Evolutionary conservation across 2,329 filamentous ascomycete genomes (phyloP).

Genomic region (Trichophyton rubrum): DNA sequence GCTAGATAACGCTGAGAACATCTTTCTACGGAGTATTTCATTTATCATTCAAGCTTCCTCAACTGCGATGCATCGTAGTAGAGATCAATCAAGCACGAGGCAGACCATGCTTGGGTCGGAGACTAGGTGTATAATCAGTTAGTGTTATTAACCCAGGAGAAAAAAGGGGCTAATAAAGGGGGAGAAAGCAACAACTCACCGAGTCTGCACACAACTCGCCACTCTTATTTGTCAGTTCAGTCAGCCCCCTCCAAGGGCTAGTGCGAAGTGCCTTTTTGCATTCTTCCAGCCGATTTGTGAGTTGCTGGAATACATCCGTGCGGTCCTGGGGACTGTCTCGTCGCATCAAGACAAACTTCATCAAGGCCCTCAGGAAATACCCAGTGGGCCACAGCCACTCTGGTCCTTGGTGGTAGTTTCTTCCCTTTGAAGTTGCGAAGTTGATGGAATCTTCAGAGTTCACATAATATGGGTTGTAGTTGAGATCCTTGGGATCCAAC

Average conservation of each 20-base stretch:
- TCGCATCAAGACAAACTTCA: slow-evolving; percentile 76
- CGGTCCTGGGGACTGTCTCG: slow-evolving; percentile 49
- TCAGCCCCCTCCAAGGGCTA: slow-evolving; percentile 77
- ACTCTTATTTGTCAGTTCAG: slow-evolving; percentile 84
- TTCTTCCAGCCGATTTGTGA: slow-evolving; percentile 66
- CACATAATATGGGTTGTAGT: slow-evolving; percentile 89
- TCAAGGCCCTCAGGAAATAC: slow-evolving; percentile 81
- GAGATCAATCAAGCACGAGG: slow-evolving; percentile 83
- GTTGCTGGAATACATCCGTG: slow-evolving; percentile 86
- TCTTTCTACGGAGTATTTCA: too few species aligned
- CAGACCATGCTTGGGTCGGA: slow-evolving; percentile 93
- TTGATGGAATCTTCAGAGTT: slow-evolving; percentile 88
- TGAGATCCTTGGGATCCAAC: slow-evolving; percentile 78
- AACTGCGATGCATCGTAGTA: slow-evolving; percentile 65
- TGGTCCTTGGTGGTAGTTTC: slow-evolving; percentile 96
- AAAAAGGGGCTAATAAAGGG: neutral
- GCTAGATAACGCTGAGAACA: neutral
- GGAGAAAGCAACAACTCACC: slow-evolving; percentile 41
- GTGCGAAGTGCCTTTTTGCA: slow-evolving; percentile 75
- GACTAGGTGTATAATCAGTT: slow-evolving; percentile 41
- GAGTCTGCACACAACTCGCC: slow-evolving; percentile 78
- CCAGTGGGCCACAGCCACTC: slow-evolving; percentile 98
- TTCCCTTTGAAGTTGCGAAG: slow-evolving; percentile 82
- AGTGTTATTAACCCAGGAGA: neutral
- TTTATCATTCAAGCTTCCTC: neutral